Conservation (phyloP, 2,329 filamentous ascomycete genomes). For the Fusarium sp. region DNA sequence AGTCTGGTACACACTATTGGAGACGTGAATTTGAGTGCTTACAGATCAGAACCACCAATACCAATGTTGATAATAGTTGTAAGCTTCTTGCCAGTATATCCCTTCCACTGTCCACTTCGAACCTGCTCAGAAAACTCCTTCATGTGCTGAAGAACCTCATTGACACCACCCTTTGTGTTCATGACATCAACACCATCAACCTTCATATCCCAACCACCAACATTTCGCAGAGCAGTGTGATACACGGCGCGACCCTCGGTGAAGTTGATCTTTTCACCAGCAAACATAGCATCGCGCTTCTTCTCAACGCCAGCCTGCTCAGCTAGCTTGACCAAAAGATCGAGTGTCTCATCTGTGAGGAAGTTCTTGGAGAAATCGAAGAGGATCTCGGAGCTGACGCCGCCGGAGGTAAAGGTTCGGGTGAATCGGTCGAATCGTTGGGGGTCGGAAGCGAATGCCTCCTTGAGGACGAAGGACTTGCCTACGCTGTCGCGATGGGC, state of each 20-base stretch:
- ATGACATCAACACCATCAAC: slow-evolving; percentile 95
- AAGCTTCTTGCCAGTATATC: slow-evolving; percentile 96
- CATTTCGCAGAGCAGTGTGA: slow-evolving; percentile 93
- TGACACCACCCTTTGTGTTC: slow-evolving; percentile 87
- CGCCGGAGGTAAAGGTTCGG: slow-evolving; percentile 84
- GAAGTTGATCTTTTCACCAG: slow-evolving; percentile 98
- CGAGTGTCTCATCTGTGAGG: slow-evolving; percentile 89
- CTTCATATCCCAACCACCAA: slow-evolving; percentile 81
- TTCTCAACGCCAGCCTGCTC: slow-evolving; percentile 91
- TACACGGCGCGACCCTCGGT: slow-evolving; percentile 97
- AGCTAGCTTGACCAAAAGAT: slow-evolving; percentile 88
- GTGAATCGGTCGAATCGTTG: slow-evolving; percentile 91
- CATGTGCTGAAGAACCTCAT: slow-evolving; percentile 94
- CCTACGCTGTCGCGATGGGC: slow-evolving; percentile 88
- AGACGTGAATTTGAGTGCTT: too few relatives aligned
- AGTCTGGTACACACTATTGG: slow-evolving; percentile 13
- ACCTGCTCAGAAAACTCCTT: slow-evolving; percentile 98
- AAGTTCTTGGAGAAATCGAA: slow-evolving; percentile 99
- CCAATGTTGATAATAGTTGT: slow-evolving; percentile 97
- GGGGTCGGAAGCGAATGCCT: slow-evolving; percentile 90
- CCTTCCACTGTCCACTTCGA: slow-evolving; percentile 95
- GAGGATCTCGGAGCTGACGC: slow-evolving; percentile 86
- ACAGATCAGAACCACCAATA: slow-evolving; percentile 98
- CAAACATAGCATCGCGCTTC: slow-evolving; percentile 97
- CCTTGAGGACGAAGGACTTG: slow-evolving; percentile 91